A percentile compares a stretch with the other conserved stretches of the same genome.
phyloP scores from a whole-genome alignment of 208 protist genomes.

The Leishmania major region DNA sequence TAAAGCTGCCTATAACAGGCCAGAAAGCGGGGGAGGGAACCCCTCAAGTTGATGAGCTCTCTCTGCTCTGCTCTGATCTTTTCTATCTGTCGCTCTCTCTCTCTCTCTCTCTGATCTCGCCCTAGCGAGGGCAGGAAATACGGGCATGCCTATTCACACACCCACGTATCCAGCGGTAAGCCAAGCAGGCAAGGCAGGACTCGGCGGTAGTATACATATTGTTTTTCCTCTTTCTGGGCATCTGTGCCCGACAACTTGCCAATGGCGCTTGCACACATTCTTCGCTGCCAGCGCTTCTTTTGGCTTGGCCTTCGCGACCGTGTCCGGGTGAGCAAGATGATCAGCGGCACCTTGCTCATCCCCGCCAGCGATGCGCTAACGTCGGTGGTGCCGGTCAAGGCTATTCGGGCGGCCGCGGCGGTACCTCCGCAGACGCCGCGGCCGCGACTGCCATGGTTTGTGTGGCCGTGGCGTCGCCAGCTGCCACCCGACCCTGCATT shows the following conservation, averaged over 20 bases:
- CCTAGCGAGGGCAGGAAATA: not conserved
- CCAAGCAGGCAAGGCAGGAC: not conserved
- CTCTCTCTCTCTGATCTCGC: not conserved
- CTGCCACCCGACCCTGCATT: conserved; percentile 15
- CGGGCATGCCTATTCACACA: not conserved
- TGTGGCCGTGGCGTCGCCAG: conserved; percentile 16
- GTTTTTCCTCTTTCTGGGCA: not conserved
- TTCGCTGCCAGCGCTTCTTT: conserved; percentile 22
- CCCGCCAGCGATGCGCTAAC: not conserved
- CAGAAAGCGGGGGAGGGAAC: not conserved
- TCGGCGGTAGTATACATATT: not conserved
- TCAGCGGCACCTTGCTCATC: conserved; percentile 11
- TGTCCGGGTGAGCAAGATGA: conserved; percentile 8
- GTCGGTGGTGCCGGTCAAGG: conserved; percentile 7
- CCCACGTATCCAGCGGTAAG: not conserved
- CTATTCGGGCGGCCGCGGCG: conserved; percentile 8
- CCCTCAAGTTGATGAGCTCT: too few species aligned
- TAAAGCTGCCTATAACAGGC: not conserved
- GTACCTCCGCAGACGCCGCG: not conserved
- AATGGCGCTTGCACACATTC: conserved; percentile 14
- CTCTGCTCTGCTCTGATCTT: not conserved
- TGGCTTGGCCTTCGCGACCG: conserved; percentile 27
- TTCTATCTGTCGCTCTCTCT: not conserved
- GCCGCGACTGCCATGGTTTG: not conserved
- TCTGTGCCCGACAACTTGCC: not conserved